Conservation (phyloP, 1,284 basidiomycete genomes). For the Porogramme epimiltina region DNA sequence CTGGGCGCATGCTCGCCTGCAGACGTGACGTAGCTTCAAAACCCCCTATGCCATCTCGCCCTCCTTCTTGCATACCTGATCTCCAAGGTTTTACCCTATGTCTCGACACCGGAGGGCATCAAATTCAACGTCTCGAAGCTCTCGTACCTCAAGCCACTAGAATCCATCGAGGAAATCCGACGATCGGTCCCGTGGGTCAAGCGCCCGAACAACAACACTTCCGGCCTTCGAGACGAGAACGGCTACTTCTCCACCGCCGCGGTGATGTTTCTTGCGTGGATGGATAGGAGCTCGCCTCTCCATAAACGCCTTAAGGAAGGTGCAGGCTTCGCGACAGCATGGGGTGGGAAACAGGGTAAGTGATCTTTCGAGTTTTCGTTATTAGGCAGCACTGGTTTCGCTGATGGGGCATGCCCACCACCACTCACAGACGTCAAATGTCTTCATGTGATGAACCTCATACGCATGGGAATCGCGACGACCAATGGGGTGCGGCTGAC, state of each 20-base stretch:
- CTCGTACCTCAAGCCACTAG: neutral
- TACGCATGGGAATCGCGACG: slow-evolving; percentile 4
- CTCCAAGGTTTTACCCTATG: neutral
- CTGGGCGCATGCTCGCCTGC: neutral
- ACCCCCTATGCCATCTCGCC: neutral
- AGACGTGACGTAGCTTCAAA: neutral
- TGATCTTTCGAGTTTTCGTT: too few species aligned
- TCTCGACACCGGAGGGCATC: neutral
- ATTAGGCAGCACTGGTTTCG: too few species aligned
- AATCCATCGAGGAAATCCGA: too few species aligned
- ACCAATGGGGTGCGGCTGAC: too few species aligned
- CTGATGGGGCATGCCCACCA: too few species aligned
- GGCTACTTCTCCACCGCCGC: neutral
- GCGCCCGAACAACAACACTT: neutral
- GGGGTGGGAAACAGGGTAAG: too few species aligned
- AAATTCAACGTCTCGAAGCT: neutral
- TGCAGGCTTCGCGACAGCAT: too few species aligned
- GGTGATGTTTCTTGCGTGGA: slow-evolving; percentile 2
- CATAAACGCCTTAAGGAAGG: neutral
- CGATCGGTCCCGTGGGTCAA: neutral
- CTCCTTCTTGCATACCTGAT: neutral
- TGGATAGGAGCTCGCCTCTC: neutral
- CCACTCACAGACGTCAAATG: neutral
- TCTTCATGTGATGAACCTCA: slow-evolving; percentile 1
- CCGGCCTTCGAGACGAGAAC: neutral